Conservation (phyloP, 768 basidiomycete genomes). For the Lactifluus volemus region DNA sequence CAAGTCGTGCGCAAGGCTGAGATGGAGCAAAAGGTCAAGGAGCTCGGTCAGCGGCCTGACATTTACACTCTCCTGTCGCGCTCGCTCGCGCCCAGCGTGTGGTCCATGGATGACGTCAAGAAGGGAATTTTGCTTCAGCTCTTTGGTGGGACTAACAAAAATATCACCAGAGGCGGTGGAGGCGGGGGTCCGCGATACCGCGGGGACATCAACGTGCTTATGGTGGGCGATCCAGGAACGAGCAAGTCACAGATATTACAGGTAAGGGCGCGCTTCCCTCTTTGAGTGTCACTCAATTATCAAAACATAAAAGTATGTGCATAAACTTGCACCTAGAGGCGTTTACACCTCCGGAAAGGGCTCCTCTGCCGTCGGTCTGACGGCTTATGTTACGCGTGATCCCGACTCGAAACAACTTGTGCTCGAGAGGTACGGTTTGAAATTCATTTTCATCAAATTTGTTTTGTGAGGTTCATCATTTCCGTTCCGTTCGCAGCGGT, state of each 20-base stretch:
- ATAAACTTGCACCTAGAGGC: slow-evolving; percentile 96
- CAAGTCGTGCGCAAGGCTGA: slow-evolving; percentile 46
- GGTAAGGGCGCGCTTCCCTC: slow-evolving; percentile 37
- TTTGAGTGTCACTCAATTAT: not conserved
- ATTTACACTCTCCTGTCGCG: slow-evolving; percentile 80
- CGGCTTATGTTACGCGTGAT: slow-evolving; percentile 96
- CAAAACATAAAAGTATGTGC: slow-evolving; percentile 65
- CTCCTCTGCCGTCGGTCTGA: slow-evolving; percentile 96
- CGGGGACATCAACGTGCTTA: slow-evolving; percentile 94
- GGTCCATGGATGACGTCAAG: slow-evolving; percentile 99
- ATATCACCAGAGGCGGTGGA: slow-evolving; percentile 83
- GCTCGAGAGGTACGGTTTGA: slow-evolving; percentile 66
- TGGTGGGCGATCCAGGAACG: slow-evolving; percentile 97
- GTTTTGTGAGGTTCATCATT: not conserved
- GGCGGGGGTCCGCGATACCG: slow-evolving; percentile 94
- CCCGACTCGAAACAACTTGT: slow-evolving; percentile 98
- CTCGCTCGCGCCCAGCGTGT: slow-evolving; percentile 90
- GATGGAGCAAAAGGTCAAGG: slow-evolving; percentile 68
- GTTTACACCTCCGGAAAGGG: slow-evolving; percentile 98
- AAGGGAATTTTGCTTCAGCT: slow-evolving; percentile 94
- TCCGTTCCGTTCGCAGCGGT: slow-evolving; percentile 43
- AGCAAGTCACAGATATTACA: slow-evolving; percentile 93
- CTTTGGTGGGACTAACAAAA: slow-evolving; percentile 98
- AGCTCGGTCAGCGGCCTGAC: slow-evolving; percentile 66
- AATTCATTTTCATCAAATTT: not conserved